These are phyloP conservation scores for Craterostigma plantagineum DNA, from an alignment of 257 asterid genomes.

Conservation along the genomic window DNA sequence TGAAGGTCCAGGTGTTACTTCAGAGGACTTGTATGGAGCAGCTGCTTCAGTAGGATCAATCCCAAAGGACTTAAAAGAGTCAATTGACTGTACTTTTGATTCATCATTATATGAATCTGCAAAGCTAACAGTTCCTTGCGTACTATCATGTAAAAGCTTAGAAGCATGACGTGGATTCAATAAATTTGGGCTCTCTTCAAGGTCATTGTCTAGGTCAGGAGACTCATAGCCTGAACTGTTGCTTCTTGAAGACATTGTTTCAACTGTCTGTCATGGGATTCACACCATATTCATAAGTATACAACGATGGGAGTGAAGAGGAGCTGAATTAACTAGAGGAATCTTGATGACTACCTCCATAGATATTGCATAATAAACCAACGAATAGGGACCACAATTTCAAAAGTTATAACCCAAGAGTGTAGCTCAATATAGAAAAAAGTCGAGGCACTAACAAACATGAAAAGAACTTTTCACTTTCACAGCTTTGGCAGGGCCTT, in stretches of 20 bases:
- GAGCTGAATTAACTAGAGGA: too few relatives aligned
- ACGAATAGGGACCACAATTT: too few relatives aligned
- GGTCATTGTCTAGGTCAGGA: conserved; percentile 20
- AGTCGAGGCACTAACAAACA: too few relatives aligned
- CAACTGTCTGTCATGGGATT: too few relatives aligned
- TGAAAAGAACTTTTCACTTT: too few relatives aligned
- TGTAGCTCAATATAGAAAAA: too few relatives aligned
- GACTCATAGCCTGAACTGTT: conserved; percentile 22
- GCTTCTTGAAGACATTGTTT: conserved; percentile 36
- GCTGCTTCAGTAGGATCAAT: conserved; percentile 25
- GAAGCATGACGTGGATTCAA: conserved; percentile 17
- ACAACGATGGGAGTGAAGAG: too few relatives aligned
- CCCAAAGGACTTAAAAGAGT: conserved; percentile 17
- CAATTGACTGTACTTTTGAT: conserved; percentile 10
- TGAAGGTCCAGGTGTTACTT: conserved; percentile 21
- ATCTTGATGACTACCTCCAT: too few relatives aligned
- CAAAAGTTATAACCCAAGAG: too few relatives aligned
- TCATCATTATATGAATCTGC: conserved; percentile 12
- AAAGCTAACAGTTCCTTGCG: conserved; percentile 13
- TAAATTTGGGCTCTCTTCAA: conserved; percentile 17
- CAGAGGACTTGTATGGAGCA: conserved; percentile 13
- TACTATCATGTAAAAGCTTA: conserved; percentile 16
- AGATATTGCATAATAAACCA: too few relatives aligned
- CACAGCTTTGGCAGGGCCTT: too few relatives aligned
- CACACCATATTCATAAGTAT: too few relatives aligned